These are phyloP conservation scores for Starmerella vaccinii DNA, from an alignment of 805 yeast genomes.

Conservation along the genomic window DNA sequence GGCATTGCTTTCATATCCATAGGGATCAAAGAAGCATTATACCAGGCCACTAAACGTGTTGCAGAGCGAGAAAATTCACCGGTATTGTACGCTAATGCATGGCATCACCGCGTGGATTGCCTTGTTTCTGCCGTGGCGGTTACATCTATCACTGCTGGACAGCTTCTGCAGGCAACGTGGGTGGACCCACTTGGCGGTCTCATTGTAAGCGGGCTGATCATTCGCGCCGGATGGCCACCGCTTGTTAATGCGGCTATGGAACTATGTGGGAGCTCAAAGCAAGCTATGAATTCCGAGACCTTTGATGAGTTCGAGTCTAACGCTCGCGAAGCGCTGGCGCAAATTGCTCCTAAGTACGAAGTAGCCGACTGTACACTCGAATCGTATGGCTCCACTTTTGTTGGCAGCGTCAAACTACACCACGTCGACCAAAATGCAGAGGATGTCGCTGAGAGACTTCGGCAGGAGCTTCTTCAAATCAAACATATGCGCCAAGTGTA, in stretches of 20 bases:
- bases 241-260: conserved; percentile 61
- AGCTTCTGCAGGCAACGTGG: conserved; percentile 66
- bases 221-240: conserved; percentile 76
- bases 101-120: conserved; percentile 97
- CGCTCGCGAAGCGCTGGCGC: conserved; percentile 11
- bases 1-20: conserved; percentile 92
- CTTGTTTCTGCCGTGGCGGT: conserved; percentile 85
- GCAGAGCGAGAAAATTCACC: conserved; percentile 73
- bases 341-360: conserved; percentile 15
- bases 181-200: conserved; percentile 89
- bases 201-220: conserved; percentile 67
- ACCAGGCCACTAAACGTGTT: conserved; percentile 66
- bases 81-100: conserved; percentile 90
- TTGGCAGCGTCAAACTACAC: conserved; percentile 19
- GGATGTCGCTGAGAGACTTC: conserved; percentile 17
- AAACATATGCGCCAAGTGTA: conserved; percentile 24
- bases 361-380: conserved; percentile 19
- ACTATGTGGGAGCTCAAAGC: conserved; percentile 49
- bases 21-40: conserved; percentile 77
- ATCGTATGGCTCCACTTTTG: conserved; percentile 26
- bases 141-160: conserved; percentile 76
- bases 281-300: conserved; percentile 18
- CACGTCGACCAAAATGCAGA: conserved; percentile 19
- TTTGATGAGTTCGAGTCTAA: conserved; percentile 13
- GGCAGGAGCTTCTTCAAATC: conserved; percentile 14